Conservation (phyloP, 2,329 filamentous ascomycete species). For the Fusarium redolens region DNA sequence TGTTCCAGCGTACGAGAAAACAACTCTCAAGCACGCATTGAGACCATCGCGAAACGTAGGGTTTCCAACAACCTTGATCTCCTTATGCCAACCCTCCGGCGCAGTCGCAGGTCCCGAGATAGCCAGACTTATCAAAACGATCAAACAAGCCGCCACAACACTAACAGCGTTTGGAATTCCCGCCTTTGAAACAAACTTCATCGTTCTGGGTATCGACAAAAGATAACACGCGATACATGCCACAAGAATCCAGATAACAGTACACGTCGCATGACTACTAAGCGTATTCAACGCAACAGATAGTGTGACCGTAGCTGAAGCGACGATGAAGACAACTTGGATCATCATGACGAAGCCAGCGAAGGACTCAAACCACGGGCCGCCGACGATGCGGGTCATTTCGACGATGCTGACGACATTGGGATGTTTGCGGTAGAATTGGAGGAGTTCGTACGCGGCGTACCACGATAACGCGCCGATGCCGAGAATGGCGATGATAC, state of each 20-base stretch:
- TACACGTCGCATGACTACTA: constrained; percentile 36
- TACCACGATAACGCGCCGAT: constrained; percentile 72
- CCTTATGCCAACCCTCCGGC: constrained; percentile 26
- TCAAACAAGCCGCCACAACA: constrained; percentile 32
- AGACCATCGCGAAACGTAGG: constrained; percentile 41
- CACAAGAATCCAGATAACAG: constrained; percentile 36
- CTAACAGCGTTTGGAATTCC: constrained; percentile 40
- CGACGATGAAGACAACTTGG: constrained; percentile 39
- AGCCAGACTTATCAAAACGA: constrained; percentile 38
- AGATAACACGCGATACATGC: constrained; percentile 30
- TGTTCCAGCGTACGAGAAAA: constrained; percentile 45
- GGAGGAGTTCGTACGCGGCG: constrained; percentile 61
- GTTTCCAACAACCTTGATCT: constrained; percentile 35
- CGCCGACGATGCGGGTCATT: constrained; percentile 66
- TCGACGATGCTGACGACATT: constrained; percentile 77
- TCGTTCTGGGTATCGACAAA: constrained; percentile 35
- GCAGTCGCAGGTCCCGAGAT: constrained; percentile 33
- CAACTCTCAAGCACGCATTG: constrained; percentile 39
- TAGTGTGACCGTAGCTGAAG: constrained; percentile 33
- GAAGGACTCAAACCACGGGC: constrained; percentile 25
- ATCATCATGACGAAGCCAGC: constrained; percentile 40
- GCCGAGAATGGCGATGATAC: constrained; percentile 74
- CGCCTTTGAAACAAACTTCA: constrained; percentile 41
- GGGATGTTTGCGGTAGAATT: constrained; percentile 75
- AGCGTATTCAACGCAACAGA: constrained; percentile 39